Conservation (phyloP, 2,329 filamentous ascomycete genomes). For the Macrophomina phaseolina region DNA sequence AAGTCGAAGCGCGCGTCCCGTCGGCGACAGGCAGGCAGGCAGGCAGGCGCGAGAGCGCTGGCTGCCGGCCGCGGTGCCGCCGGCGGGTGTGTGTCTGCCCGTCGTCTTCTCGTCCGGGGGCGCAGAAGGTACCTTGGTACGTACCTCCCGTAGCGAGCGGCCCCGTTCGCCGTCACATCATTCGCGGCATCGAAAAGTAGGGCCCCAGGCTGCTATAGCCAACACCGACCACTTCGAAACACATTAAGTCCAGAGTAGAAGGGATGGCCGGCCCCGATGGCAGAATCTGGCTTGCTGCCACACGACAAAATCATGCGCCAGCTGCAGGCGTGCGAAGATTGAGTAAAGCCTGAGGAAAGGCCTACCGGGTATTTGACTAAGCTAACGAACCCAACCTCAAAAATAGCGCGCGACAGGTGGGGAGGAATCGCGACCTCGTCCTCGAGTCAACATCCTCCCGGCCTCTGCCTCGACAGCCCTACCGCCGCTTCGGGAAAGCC, state of each 20-base stretch:
- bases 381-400: not conserved
- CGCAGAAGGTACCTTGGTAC: no score
- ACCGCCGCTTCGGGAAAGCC: not conserved
- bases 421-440: not conserved
- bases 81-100: not conserved
- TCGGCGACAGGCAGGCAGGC: not conserved
- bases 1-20: constrained; percentile 15
- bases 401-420: not conserved
- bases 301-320: constrained; percentile 2
- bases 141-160: not conserved
- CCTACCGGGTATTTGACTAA: constrained; percentile 4
- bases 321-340: not conserved
- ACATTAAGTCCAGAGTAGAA: constrained; percentile 9
- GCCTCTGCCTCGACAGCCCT: constrained; percentile 6
- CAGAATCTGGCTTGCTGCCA: constrained; percentile 1
- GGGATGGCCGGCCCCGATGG: not conserved
- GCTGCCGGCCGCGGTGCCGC: constrained; percentile 18
- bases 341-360: not conserved
- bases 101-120: not conserved
- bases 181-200: not conserved
- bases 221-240: constrained; percentile 1
- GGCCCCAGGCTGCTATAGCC: not conserved
- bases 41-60: no score
- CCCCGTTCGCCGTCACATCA: not conserved
- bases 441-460: not conserved